Conservation (phyloP, 306 rosid species). For the Coriaria nepalensis region DNA sequence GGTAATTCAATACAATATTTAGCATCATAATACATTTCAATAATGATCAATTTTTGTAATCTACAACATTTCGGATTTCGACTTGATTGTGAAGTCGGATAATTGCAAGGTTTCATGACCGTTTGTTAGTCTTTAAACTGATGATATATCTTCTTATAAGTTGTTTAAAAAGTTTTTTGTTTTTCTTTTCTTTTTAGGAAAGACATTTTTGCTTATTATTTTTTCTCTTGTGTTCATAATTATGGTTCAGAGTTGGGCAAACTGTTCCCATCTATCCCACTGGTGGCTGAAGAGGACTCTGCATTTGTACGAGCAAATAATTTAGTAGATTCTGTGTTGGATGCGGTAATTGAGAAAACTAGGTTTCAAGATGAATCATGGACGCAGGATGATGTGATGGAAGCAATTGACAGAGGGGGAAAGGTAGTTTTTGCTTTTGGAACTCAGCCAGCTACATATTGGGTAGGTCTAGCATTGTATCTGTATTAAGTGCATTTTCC, state of each 20-base stretch:
- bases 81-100: not conserved
- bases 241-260: constrained; percentile 52
- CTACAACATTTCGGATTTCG: too few species aligned
- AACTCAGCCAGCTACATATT: constrained; percentile 69
- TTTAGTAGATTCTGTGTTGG: constrained; percentile 41
- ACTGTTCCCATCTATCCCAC: constrained; percentile 70
- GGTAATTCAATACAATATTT: constrained; percentile 29
- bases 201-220: constrained; percentile 1
- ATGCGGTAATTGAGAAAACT: constrained; percentile 31
- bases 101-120: too few species aligned
- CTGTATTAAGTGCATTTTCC: constrained; percentile 1
- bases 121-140: too few species aligned
- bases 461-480: constrained; percentile 44
- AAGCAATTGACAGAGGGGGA: constrained; percentile 86
- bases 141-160: too few species aligned
- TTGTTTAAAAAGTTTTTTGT: too few species aligned
- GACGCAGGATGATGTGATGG: constrained; percentile 49
- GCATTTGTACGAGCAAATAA: constrained; percentile 49
- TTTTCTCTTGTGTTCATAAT: constrained; percentile 14
- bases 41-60: too few species aligned
- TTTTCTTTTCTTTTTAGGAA: not conserved
- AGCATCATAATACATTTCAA: too few species aligned
- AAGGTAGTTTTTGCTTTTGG: constrained; percentile 50
- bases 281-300: constrained; percentile 97
- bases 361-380: constrained; percentile 23